Conservation (phyloP, 1,284 basidiomycete species). For the Cutaneotrichosporon mucoides region DNA sequence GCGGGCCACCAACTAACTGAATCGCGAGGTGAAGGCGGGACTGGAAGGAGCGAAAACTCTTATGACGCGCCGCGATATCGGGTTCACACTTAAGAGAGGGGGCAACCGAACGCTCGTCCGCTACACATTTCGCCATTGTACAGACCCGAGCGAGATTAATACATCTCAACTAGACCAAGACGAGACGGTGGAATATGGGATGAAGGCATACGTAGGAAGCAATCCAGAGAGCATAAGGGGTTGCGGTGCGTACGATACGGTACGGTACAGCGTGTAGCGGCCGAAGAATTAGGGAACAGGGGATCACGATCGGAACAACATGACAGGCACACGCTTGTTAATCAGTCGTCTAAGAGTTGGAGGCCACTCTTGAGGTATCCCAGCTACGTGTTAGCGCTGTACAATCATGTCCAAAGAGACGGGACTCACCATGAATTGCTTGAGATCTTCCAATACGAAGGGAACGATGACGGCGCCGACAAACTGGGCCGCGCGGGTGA, state of each 20-base stretch:
- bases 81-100: no score
- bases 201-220: neutral
- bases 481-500: slow-evolving; percentile 81
- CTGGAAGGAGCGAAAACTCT: no score
- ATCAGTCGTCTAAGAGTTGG: slow-evolving; percentile 37
- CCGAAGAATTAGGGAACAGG: neutral
- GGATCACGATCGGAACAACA: neutral
- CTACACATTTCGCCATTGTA: no score
- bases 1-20: no score
- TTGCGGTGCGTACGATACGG: neutral
- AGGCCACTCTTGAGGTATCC: slow-evolving; percentile 41
- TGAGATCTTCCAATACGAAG: slow-evolving; percentile 73
- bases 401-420: neutral
- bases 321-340: neutral
- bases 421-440: slow-evolving; percentile 66
- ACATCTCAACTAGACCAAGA: neutral
- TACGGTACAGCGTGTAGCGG: neutral
- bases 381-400: slow-evolving; percentile 18
- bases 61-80: no score
- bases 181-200: neutral
- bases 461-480: slow-evolving; percentile 83
- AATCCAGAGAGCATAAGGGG: neutral
- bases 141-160: neutral
- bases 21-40: no score
- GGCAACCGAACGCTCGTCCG: no score